Percentiles rank a stretch among this genome's conserved stretches.
Evolutionary conservation across 768 basidiomycete genomes (phyloP).

Genomic region (Epithele typhae): DNA sequence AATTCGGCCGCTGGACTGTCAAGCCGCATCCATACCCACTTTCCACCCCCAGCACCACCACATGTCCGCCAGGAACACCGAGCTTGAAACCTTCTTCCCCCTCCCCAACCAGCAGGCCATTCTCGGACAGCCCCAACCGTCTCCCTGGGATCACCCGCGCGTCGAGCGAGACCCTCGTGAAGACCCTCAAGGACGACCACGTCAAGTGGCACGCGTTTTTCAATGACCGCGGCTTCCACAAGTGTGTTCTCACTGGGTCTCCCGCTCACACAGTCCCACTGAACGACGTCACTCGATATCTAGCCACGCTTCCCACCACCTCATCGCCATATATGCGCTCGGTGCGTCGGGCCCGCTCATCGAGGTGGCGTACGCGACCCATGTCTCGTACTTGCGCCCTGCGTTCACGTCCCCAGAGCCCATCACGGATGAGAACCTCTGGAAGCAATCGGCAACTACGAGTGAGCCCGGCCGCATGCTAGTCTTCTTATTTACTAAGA

Average conservation of each 20-base stretch:
- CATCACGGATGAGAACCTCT: constrained; percentile 46
- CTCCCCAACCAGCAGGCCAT: neutral
- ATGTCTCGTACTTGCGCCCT: constrained; percentile 35
- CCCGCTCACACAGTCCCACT: neutral
- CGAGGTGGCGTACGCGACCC: constrained; percentile 37
- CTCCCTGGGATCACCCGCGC: constrained; percentile 22
- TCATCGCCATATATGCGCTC: constrained; percentile 43
- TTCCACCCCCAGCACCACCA: too few species aligned
- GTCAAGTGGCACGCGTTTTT: constrained; percentile 45
- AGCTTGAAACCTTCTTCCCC: constrained; percentile 9
- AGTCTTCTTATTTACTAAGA: too few species aligned
- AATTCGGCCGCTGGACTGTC: too few species aligned
- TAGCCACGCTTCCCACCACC: neutral
- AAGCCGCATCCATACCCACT: too few species aligned
- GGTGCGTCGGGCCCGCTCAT: constrained; percentile 45
- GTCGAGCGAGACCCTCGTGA: constrained; percentile 26
- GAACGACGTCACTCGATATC: neutral
- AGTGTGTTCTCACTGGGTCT: constrained; percentile 31
- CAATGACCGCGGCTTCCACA: constrained; percentile 44
- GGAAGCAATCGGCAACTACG: constrained; percentile 51
- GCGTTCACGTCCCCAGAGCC: constrained; percentile 39
- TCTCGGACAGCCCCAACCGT: constrained; percentile 11
- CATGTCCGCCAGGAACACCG: neutral
- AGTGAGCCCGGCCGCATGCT: too few species aligned
- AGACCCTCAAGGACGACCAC: constrained; percentile 45